phyloP scores from a whole-genome alignment of 176 grass and related monocot genomes.

The bread wheat (Triticum aestivum) region DNA sequence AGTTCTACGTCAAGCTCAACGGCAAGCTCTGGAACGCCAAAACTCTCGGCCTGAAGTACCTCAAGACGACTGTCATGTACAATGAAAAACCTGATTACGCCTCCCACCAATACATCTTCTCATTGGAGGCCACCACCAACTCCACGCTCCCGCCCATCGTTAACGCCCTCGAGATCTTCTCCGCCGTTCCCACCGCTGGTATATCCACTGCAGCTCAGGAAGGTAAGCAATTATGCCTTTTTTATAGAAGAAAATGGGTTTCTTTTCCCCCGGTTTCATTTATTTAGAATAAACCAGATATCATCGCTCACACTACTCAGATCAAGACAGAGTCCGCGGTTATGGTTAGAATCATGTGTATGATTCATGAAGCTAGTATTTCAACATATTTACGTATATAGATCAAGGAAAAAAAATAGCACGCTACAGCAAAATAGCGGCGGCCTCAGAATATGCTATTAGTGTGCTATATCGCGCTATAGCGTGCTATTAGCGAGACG shows the following conservation, averaged over 20 bases:
- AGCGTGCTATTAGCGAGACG: too few relatives aligned
- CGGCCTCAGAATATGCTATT: too few relatives aligned
- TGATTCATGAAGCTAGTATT: not conserved
- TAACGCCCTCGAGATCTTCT: slow-evolving; percentile 55
- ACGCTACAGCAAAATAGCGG: too few relatives aligned
- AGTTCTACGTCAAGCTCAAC: slow-evolving; percentile 45
- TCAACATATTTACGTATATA: not conserved
- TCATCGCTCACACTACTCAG: too few relatives aligned
- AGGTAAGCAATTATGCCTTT: slow-evolving; percentile 17
- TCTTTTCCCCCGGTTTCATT: too few relatives aligned
- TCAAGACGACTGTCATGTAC: not conserved
- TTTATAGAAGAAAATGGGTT: too few relatives aligned
- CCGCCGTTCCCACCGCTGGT: slow-evolving; percentile 4
- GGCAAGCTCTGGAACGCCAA: not conserved
- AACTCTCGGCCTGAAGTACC: not conserved
- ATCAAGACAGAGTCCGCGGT: too few relatives aligned
- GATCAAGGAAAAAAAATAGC: too few relatives aligned
- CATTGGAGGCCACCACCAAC: slow-evolving; percentile 42
- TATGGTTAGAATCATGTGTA: not conserved
- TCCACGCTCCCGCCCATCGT: slow-evolving; percentile 59
- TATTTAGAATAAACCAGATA: too few relatives aligned
- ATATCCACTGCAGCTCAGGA: slow-evolving; percentile 35
- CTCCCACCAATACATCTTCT: slow-evolving; percentile 19
- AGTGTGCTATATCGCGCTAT: too few relatives aligned
- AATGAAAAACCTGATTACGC: not conserved